Conservation (phyloP, 2,329 filamentous ascomycete genomes). For the Lachnellula hyalina region DNA sequence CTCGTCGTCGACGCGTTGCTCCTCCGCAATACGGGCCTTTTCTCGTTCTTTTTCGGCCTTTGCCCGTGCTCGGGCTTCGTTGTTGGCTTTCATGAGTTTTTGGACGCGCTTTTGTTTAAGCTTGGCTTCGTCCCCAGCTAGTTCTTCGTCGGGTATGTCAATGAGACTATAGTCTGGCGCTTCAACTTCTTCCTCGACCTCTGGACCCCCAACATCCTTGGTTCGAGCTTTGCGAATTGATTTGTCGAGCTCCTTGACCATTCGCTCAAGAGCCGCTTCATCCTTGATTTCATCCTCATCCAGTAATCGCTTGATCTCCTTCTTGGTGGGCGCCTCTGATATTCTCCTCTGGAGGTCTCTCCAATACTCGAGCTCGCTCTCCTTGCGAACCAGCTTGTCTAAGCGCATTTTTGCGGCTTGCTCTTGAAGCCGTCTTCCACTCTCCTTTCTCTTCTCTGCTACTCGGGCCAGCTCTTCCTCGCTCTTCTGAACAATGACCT, state of each 20-base stretch:
- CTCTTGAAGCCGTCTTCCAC: conserved; percentile 83
- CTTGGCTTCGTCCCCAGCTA: conserved; percentile 70
- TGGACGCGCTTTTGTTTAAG: conserved; percentile 92
- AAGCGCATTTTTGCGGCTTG: conserved; percentile 96
- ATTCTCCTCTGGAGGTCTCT: conserved; percentile 73
- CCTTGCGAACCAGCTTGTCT: conserved; percentile 91
- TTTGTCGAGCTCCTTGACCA: conserved; percentile 84
- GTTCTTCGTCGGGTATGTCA: conserved; percentile 82
- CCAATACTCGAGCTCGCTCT: conserved; percentile 92
- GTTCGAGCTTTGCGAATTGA: conserved; percentile 85
- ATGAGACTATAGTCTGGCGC: conserved; percentile 82
- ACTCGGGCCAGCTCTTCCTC: conserved; percentile 88
- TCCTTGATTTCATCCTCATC: conserved; percentile 92
- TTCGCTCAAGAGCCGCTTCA: conserved; percentile 76
- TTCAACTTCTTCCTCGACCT: conserved; percentile 73
- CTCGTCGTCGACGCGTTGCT: conserved; percentile 78
- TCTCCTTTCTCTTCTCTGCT: conserved; percentile 92
- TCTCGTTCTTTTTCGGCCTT: conserved; percentile 95
- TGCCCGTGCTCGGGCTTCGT: conserved; percentile 87
- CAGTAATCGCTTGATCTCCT: conserved; percentile 78
- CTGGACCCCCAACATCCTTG: conserved; percentile 81
- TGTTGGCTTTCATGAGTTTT: conserved; percentile 86
- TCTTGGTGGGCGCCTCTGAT: conserved; percentile 73
- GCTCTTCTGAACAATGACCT: conserved; percentile 83
- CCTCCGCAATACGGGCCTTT: conserved; percentile 76